A percentile compares a stretch with the other conserved stretches of the same genome.
Conservation (phyloP, 257 asterid genomes). For the Nicotiana paniculata region DNA sequence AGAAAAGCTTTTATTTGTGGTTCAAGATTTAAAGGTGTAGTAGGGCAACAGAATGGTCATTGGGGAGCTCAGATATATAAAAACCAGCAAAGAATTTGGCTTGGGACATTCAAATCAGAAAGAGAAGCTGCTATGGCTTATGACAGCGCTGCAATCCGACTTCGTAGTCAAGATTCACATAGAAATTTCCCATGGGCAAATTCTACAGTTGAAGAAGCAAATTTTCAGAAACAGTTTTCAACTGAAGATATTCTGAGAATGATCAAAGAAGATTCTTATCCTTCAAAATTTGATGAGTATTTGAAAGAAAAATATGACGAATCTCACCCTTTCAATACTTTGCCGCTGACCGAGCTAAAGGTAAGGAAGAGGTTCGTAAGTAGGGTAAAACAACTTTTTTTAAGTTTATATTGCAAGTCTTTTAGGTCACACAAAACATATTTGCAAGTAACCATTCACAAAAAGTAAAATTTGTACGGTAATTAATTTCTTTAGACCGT, state of each 20-base stretch:
- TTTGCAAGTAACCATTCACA: neutral
- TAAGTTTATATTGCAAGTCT: too few relatives aligned
- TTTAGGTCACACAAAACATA: neutral
- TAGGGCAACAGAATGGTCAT: constrained; percentile 61
- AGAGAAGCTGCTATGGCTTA: constrained; percentile 66
- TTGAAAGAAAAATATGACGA: constrained; percentile 14
- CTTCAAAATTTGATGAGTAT: constrained; percentile 32
- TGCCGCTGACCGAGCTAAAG: neutral
- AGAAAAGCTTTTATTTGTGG: neutral
- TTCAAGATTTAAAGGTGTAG: constrained; percentile 64
- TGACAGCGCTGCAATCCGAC: constrained; percentile 56
- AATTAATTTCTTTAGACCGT: too few relatives aligned
- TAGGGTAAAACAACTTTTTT: neutral
- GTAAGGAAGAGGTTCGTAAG: neutral
- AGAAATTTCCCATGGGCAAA: constrained; percentile 51
- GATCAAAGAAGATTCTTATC: constrained; percentile 70
- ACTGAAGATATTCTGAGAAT: constrained; percentile 37
- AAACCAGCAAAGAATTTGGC: constrained; percentile 60
- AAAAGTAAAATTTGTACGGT: neutral
- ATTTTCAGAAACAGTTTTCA: constrained; percentile 42
- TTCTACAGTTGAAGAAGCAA: constrained; percentile 29
- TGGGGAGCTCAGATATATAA: constrained; percentile 82
- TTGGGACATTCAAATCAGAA: constrained; percentile 60
- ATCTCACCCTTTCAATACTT: neutral
- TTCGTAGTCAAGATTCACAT: constrained; percentile 27